Evolutionary conservation across 495 filamentous ascomycete species (phyloP).

Genomic region (Aspergillus biplanus): DNA sequence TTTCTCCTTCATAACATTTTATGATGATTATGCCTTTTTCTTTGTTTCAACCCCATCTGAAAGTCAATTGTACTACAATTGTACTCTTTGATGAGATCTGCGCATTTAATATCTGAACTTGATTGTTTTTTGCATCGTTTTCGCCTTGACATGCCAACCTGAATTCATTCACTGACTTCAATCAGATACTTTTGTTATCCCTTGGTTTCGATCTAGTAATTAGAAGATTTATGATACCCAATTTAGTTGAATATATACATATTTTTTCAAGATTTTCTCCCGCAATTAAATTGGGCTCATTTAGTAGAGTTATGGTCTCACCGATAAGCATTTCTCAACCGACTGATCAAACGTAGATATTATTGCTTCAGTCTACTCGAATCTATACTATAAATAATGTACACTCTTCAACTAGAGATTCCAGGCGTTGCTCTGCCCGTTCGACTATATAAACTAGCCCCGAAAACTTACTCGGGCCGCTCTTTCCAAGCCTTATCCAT

Average conservation of each 20-base stretch:
- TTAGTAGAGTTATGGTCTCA: no score
- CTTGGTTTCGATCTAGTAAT: constrained; percentile 9
- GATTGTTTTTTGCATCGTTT: constrained; percentile 10
- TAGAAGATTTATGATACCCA: background rate
- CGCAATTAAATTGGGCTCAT: background rate
- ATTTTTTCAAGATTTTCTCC: background rate
- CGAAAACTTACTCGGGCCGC: constrained; percentile 15
- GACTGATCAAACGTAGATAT: no score
- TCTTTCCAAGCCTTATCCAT: constrained; percentile 48
- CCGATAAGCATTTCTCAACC: no score
- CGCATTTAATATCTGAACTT: constrained; percentile 30
- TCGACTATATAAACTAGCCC: background rate
- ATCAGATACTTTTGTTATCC: constrained; percentile 6
- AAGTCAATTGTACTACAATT: constrained; percentile 22
- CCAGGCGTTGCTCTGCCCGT: background rate
- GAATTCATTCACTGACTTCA: background rate
- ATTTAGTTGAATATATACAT: background rate
- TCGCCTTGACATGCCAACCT: background rate
- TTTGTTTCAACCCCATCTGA: constrained; percentile 53
- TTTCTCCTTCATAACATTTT: constrained; percentile 4
- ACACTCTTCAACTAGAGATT: background rate
- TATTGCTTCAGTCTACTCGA: no score
- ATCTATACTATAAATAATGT: no score
- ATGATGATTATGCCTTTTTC: constrained; percentile 45
- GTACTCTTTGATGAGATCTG: constrained; percentile 34